Base-by-base conservation (phyloP, 306 rosid species). In the Crotalaria pallida region DNA sequence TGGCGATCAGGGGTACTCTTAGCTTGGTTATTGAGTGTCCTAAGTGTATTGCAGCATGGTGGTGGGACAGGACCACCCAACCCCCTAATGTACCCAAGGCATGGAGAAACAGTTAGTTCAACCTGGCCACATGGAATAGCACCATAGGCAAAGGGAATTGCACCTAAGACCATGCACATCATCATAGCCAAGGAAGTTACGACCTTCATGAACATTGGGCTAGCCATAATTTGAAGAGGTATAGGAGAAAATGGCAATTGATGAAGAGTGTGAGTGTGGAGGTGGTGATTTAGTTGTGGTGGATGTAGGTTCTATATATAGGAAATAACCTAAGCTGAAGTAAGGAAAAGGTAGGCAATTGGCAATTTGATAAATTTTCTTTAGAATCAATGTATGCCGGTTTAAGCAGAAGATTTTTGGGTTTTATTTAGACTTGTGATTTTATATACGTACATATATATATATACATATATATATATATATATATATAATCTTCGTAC, bases 21-120 rank as follows among this genome's bases (percentile, higher is more conserved):
- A 9, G 75, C 75, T 58, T 41, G 16, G 12, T 0, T 21, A 9
- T 50, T 21, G 1, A 79, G 0, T 21, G 2, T 7, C 23, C 59
- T 50, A 8, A 59, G 3, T 12, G 60, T 75, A 0, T 36, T 65
- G 51, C 82, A 78, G 12, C 78, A 78, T 58, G 64, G 3, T n/a
- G 5, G 8, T 1, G 83, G 79, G 1, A 40, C 65, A 3, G 18
- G 2, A 15, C 24, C 23, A 3, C 53, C 19, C 7, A 44, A 24
- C 0, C 6, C 4, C 52, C 61, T 72, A 3, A 59, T 0, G 58
- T 66, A 79, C 1, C 19, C 47, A 11, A 72, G 0, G 71, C 83
- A 79, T 50, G 79, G 60, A 7, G 79, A 51, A 4, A 72, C 13
- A 0, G 44, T 15, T 0, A 17, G 0, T 16, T 26, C 26, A 2